Conservation (phyloP, 768 basidiomycete species). For the Leccinum incarnatum region DNA sequence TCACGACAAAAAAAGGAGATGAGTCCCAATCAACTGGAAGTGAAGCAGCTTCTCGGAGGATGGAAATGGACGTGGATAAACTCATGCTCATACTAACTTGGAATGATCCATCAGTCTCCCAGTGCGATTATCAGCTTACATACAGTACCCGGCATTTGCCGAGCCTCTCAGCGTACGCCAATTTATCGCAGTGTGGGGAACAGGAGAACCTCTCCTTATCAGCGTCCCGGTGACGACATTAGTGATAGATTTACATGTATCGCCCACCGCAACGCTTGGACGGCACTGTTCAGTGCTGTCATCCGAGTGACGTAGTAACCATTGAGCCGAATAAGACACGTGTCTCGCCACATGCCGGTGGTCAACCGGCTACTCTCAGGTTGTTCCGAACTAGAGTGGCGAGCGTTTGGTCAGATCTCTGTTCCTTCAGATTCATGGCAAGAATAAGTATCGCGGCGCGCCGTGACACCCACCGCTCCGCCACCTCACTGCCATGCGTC, state of each 20-base stretch:
- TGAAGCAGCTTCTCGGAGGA: slow-evolving; percentile 2
- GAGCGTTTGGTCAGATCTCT: slow-evolving; percentile 10
- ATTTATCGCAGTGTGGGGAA: not conserved
- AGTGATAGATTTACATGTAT: not conserved
- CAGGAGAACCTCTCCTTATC: not conserved
- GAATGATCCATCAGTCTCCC: not conserved
- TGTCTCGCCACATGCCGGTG: slow-evolving; percentile 19
- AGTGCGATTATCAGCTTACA: not conserved
- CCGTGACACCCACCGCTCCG: slow-evolving; percentile 2
- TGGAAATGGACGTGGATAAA: slow-evolving; percentile 12
- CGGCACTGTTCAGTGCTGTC: not conserved
- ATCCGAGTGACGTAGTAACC: not conserved
- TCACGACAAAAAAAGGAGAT: not conserved
- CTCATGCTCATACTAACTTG: slow-evolving; percentile 5
- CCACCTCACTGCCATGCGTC: slow-evolving; percentile 1
- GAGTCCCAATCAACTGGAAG: not conserved
- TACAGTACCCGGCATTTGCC: slow-evolving; percentile 16
- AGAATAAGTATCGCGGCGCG: slow-evolving; percentile 7
- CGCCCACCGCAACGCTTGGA: not conserved
- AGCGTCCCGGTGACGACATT: not conserved
- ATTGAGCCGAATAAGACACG: not conserved
- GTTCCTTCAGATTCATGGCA: slow-evolving; percentile 9
- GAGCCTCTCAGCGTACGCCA: not conserved
- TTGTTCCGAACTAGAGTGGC: slow-evolving; percentile 1
- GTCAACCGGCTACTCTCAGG: not conserved